Base-by-base conservation (phyloP, 2,329 filamentous ascomycete species). In the Aciculosporium take region DNA sequence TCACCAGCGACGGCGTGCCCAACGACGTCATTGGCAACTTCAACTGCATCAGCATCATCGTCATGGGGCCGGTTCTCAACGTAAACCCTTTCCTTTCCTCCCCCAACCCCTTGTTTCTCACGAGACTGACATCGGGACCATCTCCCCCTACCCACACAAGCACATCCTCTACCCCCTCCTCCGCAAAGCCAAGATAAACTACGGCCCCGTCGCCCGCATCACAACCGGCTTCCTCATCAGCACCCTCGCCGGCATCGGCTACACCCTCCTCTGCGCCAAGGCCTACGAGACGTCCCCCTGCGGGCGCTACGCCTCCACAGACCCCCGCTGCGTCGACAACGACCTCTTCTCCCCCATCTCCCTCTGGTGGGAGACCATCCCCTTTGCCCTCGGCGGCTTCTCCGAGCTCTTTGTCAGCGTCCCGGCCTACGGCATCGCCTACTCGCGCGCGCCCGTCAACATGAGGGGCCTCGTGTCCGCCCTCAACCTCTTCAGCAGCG, bases 11-110 rank as follows among this genome's bases (percentile, higher is more conserved):
- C 40, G 67, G 69, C 9, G 66, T 68, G 0, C 71, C 71, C 7
- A 81, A 81, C 52, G 78, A 82, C 52, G 58, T 81, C 7, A 59
- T 81, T 21, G 59, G 64, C 41, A 72, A 77, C 53, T 63, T 80
- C 45, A 74, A 79, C 50, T 69, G 75, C 0, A 57, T 81, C 29
- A 65, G 68, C 21, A 72, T 79, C 45, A 68, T 81, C 45, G 57
- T 80, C 4, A 36, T 55, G n/a, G 54, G 53, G 0, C 53, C 53
- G 3, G 33, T 56, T 30, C 48, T 57, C 29, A 53, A 52, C 35
- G 48, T 49, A 42, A 43, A 48, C 34, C 33, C 13, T 6, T 13
- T 24, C 18, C 6, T 24, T 7, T 35, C 21, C 7, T 9, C n/a
- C n/a, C n/a, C n/a, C n/a, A n/a, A n/a, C n/a, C n/a, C n/a, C n/a